Evolutionary conservation across 345 rosid species (phyloP).

Genomic region (Boechera divaricarpa): DNA sequence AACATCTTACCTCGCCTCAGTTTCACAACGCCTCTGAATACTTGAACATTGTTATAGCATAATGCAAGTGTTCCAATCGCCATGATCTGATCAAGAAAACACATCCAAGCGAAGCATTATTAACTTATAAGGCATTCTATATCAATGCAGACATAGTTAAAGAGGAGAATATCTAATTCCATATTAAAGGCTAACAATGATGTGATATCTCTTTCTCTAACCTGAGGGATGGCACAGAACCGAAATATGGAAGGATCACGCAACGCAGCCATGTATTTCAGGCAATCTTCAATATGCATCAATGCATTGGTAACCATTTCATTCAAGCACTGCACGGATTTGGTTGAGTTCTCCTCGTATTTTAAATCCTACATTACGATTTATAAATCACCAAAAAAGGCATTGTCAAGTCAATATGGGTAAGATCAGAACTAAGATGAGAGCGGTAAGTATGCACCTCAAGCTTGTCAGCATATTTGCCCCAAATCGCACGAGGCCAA

Average conservation of each 20-base stretch:
- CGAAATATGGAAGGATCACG: constrained; percentile 77
- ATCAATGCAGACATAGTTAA: constrained; percentile 1
- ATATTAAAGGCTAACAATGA: neutral
- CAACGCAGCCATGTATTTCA: constrained; percentile 71
- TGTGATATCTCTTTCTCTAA: constrained; percentile 31
- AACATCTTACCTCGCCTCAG: constrained; percentile 89
- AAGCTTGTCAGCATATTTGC: constrained; percentile 85
- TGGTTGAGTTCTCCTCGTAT: constrained; percentile 73
- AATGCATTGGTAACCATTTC: constrained; percentile 94
- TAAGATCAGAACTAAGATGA: constrained; percentile 13
- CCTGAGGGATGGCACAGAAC: constrained; percentile 96
- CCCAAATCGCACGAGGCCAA: constrained; percentile 96
- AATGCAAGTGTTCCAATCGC: constrained; percentile 94
- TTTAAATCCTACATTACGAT: constrained; percentile 70
- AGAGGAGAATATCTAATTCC: neutral
- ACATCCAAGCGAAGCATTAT: constrained; percentile 39
- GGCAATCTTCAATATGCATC: constrained; percentile 75
- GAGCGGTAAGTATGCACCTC: constrained; percentile 64
- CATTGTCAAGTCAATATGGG: constrained; percentile 26
- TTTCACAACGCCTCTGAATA: constrained; percentile 94
- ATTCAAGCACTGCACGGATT: constrained; percentile 92
- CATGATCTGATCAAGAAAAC: constrained; percentile 69
- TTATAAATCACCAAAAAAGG: constrained; percentile 15
- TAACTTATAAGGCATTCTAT: constrained; percentile 10
- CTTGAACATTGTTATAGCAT: constrained; percentile 88